Evolutionary conservation across 768 basidiomycete genomes (phyloP), one percentile per base, ranked within the genome.

Genomic region (Mycena albidolilacea): DNA sequence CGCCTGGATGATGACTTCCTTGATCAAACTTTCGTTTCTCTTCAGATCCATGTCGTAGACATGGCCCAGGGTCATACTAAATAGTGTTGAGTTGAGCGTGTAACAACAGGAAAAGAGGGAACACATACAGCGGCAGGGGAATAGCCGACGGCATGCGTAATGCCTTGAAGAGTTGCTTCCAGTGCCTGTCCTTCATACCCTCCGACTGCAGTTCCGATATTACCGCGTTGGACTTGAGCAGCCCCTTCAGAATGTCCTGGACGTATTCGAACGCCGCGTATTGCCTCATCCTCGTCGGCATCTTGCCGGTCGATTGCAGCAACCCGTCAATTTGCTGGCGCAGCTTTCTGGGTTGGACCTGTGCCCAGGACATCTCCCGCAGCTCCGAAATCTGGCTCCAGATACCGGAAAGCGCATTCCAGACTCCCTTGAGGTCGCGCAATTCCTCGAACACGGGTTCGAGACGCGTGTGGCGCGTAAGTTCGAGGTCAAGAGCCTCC

Each of bases 251-350:
- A 23, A 93, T 89, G 54, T 99, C 97, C 79, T 99, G 97, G 2
- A 99, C 96, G 81, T 95, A 97, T 86, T 99, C 98, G 79, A 98
- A 99, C 0, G 98, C 98, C 10, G 97, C 95, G 81, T 99, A 99
- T 80, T 99, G 98, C 65, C 98, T 90, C 98, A 99, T 99, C 72
- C 97, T 88, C 46, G 95, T 97, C 1, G 98, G 98, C 97, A 99
- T 98, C 60, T 99, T 97, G 85, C 97, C 95, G 30, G 97, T 98
- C n/a, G 96, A 96, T 35, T 90, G 86, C 64, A 99, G 83, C 58
- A 99, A 87, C n/a, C 90, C 91, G 78, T 99, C 97, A 66, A 99
- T 92, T 75, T 96, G 94, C 78, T 97, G 95, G 77, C 98, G 92
- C 69, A 99, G 80, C 83, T 99, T 99, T 78, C 98, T 91, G 30